A percentile compares a stretch with the other conserved stretches of the same genome.
phyloP scores from a whole-genome alignment of 225 moss, liverwort and hornwort species.

The Rhytidiadelphus loreus region DNA sequence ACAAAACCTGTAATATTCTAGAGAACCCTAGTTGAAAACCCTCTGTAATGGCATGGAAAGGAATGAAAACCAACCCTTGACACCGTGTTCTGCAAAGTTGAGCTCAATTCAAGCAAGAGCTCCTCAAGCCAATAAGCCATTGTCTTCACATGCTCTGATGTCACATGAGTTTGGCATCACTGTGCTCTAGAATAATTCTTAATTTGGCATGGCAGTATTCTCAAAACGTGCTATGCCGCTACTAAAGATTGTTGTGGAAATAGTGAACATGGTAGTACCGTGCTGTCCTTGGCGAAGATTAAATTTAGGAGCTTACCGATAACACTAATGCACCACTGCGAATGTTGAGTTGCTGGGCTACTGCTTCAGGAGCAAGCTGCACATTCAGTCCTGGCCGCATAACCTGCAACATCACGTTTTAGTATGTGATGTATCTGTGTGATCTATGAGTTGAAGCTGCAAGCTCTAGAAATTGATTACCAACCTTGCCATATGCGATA shows the following conservation, averaged over 20 bases:
- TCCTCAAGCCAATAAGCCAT: neutral
- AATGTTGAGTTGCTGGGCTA: slow-evolving; percentile 58
- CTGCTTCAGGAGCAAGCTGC: slow-evolving; percentile 52
- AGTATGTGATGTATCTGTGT: neutral
- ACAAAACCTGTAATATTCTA: neutral
- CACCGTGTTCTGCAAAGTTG: neutral
- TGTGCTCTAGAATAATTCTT: neutral
- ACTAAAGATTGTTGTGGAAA: neutral
- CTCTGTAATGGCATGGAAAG: neutral
- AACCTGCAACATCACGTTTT: slow-evolving; percentile 19
- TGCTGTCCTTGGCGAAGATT: neutral
- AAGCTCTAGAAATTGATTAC: neutral
- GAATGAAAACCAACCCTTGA: neutral
- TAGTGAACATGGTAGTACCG: neutral
- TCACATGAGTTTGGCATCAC: neutral
- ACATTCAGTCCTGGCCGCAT: slow-evolving; percentile 62
- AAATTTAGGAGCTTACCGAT: slow-evolving; percentile 24
- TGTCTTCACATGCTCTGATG: neutral
- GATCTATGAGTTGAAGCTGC: neutral
- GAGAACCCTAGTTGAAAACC: neutral
- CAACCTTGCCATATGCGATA: slow-evolving; percentile 55
- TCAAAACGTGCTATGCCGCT: neutral
- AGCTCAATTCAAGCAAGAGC: neutral
- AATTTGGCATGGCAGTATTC: neutral
- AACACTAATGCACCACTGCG: slow-evolving; percentile 49